Evolutionary conservation across 73 alveolate genomes (phyloP).

Genomic region (Stentor roeselii): DNA sequence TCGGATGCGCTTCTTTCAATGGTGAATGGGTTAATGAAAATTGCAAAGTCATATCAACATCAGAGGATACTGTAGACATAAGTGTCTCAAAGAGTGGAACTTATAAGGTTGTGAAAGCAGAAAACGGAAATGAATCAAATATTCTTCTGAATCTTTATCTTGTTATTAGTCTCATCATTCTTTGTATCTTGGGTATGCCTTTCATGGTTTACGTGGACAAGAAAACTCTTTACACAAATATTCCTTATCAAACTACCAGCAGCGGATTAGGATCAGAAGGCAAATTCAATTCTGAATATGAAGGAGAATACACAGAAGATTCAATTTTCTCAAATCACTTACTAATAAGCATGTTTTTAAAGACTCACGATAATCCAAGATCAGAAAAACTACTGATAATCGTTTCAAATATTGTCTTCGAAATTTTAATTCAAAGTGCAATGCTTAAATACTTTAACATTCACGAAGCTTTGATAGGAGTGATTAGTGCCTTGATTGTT

Average conservation of each 20-base stretch:
- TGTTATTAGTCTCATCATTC: background rate
- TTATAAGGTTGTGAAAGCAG: background rate
- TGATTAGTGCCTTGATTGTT: background rate
- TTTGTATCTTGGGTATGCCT: background rate
- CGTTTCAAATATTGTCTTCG: background rate
- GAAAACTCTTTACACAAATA: too few species aligned
- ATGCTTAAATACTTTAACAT: background rate
- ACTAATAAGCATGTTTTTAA: background rate
- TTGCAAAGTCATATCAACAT: background rate
- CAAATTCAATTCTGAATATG: background rate
- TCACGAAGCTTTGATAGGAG: background rate
- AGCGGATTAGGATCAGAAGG: background rate
- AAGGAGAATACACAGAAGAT: background rate
- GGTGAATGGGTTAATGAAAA: background rate
- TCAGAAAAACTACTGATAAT: background rate
- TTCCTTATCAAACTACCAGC: too few species aligned
- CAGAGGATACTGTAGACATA: background rate
- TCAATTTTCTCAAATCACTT: background rate
- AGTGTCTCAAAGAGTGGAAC: background rate
- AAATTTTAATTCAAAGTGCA: background rate
- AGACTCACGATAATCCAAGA: background rate
- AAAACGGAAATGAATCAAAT: too few species aligned
- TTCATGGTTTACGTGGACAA: background rate
- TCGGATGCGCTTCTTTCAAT: background rate
- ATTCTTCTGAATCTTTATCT: background rate